A percentile compares a stretch with the other conserved stretches of the same genome.
These are phyloP conservation scores for Glaciozyma antarctica DNA, from an alignment of 768 basidiomycete species.

Conservation along the genomic window DNA sequence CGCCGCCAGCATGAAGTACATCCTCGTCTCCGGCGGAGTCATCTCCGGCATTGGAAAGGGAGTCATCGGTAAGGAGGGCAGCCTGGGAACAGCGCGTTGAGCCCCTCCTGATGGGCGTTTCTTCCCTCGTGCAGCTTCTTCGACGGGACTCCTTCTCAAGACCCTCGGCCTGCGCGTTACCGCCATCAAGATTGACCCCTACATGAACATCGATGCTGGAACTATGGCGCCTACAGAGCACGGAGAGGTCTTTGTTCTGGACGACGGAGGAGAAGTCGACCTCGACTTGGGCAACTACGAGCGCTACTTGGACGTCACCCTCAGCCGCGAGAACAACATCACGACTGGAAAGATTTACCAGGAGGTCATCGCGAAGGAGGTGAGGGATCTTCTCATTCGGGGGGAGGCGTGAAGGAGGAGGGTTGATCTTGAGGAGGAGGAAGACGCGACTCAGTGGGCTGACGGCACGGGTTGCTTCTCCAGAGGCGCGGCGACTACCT, in stretches of 20 bases:
- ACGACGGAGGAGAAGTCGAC: constrained; percentile 97
- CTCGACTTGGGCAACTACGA: constrained; percentile 97
- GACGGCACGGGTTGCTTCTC: neutral
- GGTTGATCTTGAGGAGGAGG: neutral
- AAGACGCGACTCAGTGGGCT: neutral
- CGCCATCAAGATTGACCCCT: constrained; percentile 98
- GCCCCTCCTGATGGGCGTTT: neutral
- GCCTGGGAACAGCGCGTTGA: neutral
- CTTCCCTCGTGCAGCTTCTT: constrained; percentile 63
- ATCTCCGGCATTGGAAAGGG: constrained; percentile 99
- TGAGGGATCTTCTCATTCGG: constrained; percentile 39
- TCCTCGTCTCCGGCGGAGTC: constrained; percentile 85
- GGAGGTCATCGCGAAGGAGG: constrained; percentile 95
- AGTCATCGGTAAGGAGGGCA: constrained; percentile 65
- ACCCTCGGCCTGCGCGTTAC: constrained; percentile 93
- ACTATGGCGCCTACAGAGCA: constrained; percentile 99
- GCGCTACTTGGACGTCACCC: constrained; percentile 87
- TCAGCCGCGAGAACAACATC: constrained; percentile 92
- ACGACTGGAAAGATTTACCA: constrained; percentile 97
- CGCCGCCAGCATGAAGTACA: constrained; percentile 1
- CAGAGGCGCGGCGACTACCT: constrained; percentile 57
- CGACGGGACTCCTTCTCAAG: constrained; percentile 88
- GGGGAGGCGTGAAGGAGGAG: neutral
- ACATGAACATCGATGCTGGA: constrained; percentile 99
- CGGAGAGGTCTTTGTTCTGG: constrained; percentile 95